Conservation (phyloP, 306 rosid genomes). For the Citrullus mucosospermus region DNA sequence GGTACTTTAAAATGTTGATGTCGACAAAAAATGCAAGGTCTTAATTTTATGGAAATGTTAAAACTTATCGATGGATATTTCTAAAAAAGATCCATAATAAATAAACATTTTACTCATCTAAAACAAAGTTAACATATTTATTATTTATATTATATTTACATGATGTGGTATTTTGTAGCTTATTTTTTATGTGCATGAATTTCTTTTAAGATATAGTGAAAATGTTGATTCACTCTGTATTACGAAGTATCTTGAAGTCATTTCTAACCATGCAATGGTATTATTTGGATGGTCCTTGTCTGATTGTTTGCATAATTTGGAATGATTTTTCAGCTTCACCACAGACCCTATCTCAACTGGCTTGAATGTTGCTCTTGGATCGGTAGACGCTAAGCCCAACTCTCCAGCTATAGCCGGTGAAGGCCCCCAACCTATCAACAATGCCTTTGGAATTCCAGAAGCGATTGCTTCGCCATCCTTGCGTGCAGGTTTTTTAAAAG, state of each 20-base stretch:
- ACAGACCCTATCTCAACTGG: conserved; percentile 48
- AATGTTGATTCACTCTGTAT: no score
- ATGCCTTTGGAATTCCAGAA: conserved; percentile 51
- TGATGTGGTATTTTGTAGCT: no score
- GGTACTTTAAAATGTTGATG: no score
- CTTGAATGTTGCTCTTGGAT: conserved; percentile 60
- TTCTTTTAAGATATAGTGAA: no score
- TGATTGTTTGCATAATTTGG: background rate
- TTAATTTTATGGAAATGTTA: no score
- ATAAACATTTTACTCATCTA: no score
- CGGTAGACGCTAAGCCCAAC: conserved; percentile 31
- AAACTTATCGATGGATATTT: no score
- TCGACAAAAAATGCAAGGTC: no score
- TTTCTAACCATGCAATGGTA: background rate
- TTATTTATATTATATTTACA: no score
- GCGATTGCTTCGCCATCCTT: conserved; percentile 26
- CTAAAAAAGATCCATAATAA: no score
- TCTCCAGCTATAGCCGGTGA: conserved; percentile 15
- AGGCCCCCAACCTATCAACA: conserved; percentile 16
- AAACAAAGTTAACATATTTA: no score
- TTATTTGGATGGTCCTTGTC: background rate
- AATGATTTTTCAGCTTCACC: conserved; percentile 39
- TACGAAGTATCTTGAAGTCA: background rate
- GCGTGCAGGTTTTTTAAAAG: conserved; percentile 20
- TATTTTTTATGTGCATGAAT: no score